Evolutionary conservation across 495 filamentous ascomycete species (phyloP), one percentile per base, ranked within the genome.

Genomic region (Aspergillus haitiensis): DNA sequence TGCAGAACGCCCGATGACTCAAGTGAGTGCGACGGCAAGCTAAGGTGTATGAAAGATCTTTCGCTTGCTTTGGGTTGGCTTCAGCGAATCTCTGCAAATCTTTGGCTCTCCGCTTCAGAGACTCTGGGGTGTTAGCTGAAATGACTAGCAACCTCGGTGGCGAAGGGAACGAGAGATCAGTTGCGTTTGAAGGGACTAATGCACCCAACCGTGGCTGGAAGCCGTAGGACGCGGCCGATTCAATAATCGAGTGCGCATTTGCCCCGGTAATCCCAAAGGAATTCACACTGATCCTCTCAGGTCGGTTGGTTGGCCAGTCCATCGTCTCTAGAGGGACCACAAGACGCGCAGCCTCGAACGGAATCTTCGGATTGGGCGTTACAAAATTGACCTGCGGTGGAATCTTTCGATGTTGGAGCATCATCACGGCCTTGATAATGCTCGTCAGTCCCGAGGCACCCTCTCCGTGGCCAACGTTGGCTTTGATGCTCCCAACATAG

Each of bases 361-460:
- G 39, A 31, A 49, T 47, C n/a, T 16, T 46, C 8, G 59, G 59
- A 7, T 62, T 62, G 0, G 60, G 60, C 0, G n/a, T 55, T 0
- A 31, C 7, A 21, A 59, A 58, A 7, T 58, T 58, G 33, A 68
- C 56, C 52, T 85, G 87, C 0, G 84, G 82, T 0, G 79, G 78
- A 12, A 86, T 76, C 0, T 65, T 61, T 5, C 58, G 55, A 34
- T 82, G 69, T 54, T 81, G 77, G 53, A 88, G 70, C 18, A 79
- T 72, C n/a, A 82, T 59, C 1, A 79, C 72, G 0, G 79, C 77
- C 68, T 88, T 88, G 5, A 89, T 67, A 0, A 88, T 27, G 1
- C 78, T 78, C 1, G 83, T 82, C 46, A 87, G 45, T 5, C 81
- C 85, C 0, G 80, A 79, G 3, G 79, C 75, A 15, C 74, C 83